Evolutionary conservation across 805 yeast species (phyloP), one percentile per base, ranked within the genome.

Genomic region (Candida glaebosa): DNA sequence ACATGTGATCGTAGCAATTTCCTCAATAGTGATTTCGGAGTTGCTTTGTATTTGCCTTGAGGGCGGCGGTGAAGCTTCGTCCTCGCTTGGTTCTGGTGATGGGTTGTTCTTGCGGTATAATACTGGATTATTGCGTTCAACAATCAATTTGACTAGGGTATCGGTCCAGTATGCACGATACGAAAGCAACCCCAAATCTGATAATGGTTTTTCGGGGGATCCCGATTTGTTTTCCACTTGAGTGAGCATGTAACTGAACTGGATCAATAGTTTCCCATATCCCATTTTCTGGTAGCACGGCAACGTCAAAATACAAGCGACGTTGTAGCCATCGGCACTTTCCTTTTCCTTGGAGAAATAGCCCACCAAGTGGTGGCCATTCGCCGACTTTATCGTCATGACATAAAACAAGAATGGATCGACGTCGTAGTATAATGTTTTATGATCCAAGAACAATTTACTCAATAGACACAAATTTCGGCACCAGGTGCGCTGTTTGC

Each of bases 151-250:
- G 9, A 89, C 81, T 44, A 93, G 71, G 0, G 91, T 82, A 54
- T 93, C 98, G 0, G 97, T 81, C 99, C 99, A 93, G 58, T 77
- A 93, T 0, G 97, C 96, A 61, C 99, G 80, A 57, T 93, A 93
- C 4, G 96, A 86, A 20, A 93, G 72, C 24, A 93, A 71, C 31
- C 99, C 99, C 57, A 93, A 73, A 73, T 93, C 99, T 0, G 96
- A 87, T 17, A 93, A 71, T 2, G 99, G 99, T 57, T 93, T 93
- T 64, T 93, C 99, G 0, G 99, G 99, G 0, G 96, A 88, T 1
- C 99, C 99, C 3, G 82, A 79, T 60, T 93, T 93, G 39, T 84
- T 81, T 56, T 93, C 99, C 39, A 81, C 84, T 54, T 84, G 82
- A 2, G 96, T 85, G 33, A 93, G 69, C 68, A 87, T 95, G 60